Evolutionary conservation across 106 monocot species (phyloP).

Genomic region (Narthecium ossifragum): DNA sequence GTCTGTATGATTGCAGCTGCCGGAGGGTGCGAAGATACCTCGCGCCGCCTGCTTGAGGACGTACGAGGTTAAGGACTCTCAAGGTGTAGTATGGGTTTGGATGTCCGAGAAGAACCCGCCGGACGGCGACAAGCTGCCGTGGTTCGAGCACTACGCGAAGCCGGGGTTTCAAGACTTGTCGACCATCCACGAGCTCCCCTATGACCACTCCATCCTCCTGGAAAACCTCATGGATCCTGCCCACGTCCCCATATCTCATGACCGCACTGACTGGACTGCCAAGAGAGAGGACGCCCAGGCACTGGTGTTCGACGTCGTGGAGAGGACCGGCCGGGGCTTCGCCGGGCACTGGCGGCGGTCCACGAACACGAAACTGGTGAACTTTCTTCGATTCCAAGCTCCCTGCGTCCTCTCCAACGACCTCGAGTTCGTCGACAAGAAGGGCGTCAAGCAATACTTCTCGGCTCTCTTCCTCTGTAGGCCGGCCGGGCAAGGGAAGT

Average conservation of each 20-base stretch:
- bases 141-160: constrained; percentile 67
- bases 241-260: constrained; percentile 96
- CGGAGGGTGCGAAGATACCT: constrained; percentile 80
- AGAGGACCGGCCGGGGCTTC: constrained; percentile 65
- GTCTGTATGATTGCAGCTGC: constrained; percentile 35
- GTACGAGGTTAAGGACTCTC: constrained; percentile 66
- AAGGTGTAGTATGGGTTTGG: constrained; percentile 97
- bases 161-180: constrained; percentile 74
- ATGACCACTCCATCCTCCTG: constrained; percentile 91
- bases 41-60: constrained; percentile 49
- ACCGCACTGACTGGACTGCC: constrained; percentile 93
- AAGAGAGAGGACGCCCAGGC: constrained; percentile 85
- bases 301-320: constrained; percentile 57
- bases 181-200: constrained; percentile 89
- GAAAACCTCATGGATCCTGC: constrained; percentile 99
- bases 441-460: constrained; percentile 52
- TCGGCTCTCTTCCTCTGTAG: constrained; percentile 85
- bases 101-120: constrained; percentile 67
- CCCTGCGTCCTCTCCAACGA: constrained; percentile 80
- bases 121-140: constrained; percentile 55
- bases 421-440: constrained; percentile 58
- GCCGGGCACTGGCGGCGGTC: constrained; percentile 61
- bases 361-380: constrained; percentile 23
- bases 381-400: constrained; percentile 61
- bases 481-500: constrained; percentile 91